A percentile compares a stretch with the other conserved stretches of the same genome.
These are phyloP conservation scores for Lecanicillium sp. DNA, from an alignment of 2,329 filamentous ascomycete genomes.

Conservation along the genomic window DNA sequence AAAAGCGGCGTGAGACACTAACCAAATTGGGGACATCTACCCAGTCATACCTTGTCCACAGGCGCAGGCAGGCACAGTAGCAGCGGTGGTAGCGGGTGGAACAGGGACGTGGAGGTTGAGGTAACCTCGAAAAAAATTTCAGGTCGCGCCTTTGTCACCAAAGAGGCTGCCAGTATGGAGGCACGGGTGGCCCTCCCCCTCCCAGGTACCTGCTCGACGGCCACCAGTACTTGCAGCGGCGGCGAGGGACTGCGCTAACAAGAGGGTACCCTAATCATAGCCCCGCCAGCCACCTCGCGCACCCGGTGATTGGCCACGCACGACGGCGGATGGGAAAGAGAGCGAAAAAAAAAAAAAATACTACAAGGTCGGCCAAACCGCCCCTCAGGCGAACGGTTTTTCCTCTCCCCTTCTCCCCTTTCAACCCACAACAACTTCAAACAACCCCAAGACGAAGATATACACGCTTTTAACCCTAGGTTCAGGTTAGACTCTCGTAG, in stretches of 20 bases:
- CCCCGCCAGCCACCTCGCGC: slow-evolving; percentile 7
- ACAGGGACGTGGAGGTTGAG: too few relatives aligned
- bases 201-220: not conserved
- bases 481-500: slow-evolving; percentile 31
- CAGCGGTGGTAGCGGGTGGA: too few relatives aligned
- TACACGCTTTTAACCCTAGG: slow-evolving; percentile 31
- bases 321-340: slow-evolving; percentile 15
- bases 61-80: too few relatives aligned
- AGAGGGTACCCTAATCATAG: slow-evolving; percentile 18
- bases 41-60: too few relatives aligned
- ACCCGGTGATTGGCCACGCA: slow-evolving; percentile 9
- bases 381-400: slow-evolving; percentile 33
- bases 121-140: too few relatives aligned
- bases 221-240: too few relatives aligned
- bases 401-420: slow-evolving; percentile 18
- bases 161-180: not conserved
- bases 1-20: too few relatives aligned
- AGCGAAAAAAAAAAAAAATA: slow-evolving; percentile 22
- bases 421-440: slow-evolving; percentile 19
- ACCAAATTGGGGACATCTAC: too few relatives aligned
- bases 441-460: slow-evolving; percentile 21
- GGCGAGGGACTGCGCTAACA: not conserved
- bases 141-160: not conserved
- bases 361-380: slow-evolving; percentile 24
- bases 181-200: not conserved